Conservation (phyloP, 805 yeast genomes). For the Saccharomyces paradoxus region DNA sequence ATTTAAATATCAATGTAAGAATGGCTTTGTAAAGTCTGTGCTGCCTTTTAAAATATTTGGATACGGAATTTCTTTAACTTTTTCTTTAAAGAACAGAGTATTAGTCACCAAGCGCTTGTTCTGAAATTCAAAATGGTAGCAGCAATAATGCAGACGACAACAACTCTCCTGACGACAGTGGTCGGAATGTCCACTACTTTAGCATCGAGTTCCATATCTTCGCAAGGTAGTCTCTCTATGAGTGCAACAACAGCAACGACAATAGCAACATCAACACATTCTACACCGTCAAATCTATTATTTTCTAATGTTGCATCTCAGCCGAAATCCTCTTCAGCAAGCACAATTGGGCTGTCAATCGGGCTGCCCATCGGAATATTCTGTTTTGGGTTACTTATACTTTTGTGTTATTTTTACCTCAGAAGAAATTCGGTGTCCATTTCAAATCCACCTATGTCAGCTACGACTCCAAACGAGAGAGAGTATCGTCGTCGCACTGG, state of each 20-base stretch:
- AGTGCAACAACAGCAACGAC: neutral
- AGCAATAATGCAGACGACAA: neutral
- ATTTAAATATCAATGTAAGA: neutral
- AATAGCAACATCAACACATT: neutral
- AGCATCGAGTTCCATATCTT: neutral
- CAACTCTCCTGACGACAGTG: neutral
- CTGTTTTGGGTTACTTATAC: slow-evolving; percentile 14
- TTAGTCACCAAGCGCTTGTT: neutral
- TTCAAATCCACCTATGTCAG: slow-evolving; percentile 4
- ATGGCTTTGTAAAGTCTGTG: neutral
- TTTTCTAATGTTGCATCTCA: slow-evolving; percentile 1
- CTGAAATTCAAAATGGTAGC: neutral
- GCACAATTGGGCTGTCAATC: slow-evolving; percentile 22
- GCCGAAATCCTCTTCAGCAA: slow-evolving; percentile 8
- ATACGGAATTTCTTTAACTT: neutral
- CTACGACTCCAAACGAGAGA: neutral
- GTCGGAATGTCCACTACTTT: neutral
- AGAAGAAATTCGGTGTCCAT: slow-evolving; percentile 3
- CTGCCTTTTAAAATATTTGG: neutral
- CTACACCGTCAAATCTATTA: neutral
- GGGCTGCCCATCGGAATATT: slow-evolving; percentile 28
- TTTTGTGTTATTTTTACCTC: slow-evolving; percentile 14
- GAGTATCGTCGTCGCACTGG: neutral
- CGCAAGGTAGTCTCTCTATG: neutral
- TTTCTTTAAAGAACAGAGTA: neutral